phyloP scores from a whole-genome alignment of 1,284 basidiomycete species.

The Apiotrichum laibachii region DNA sequence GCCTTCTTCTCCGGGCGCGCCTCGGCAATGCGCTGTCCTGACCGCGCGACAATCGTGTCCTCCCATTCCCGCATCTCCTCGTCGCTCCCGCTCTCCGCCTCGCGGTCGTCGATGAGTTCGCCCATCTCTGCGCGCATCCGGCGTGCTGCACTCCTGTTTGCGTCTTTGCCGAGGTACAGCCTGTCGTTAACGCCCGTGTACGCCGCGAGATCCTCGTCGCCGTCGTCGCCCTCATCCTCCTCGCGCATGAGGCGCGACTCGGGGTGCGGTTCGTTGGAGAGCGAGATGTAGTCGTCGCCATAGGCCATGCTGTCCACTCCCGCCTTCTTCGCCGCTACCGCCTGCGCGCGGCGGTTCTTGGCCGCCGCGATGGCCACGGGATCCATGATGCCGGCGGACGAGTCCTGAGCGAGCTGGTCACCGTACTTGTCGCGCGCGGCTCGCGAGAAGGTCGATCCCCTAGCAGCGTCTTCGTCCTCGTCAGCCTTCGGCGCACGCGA shows the following conservation, averaged over 20 bases:
- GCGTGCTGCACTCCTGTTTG: slow-evolving; percentile 68
- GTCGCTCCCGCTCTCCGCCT: slow-evolving; percentile 67
- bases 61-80: slow-evolving; percentile 90
- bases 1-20: slow-evolving; percentile 44
- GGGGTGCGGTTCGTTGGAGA: slow-evolving; percentile 69
- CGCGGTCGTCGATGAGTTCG: slow-evolving; percentile 81
- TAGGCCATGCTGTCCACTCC: slow-evolving; percentile 17
- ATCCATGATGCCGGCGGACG: slow-evolving; percentile 64
- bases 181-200: slow-evolving; percentile 84
- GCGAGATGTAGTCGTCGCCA: slow-evolving; percentile 63
- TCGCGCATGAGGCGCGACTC: slow-evolving; percentile 83
- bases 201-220: slow-evolving; percentile 86
- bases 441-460: slow-evolving; percentile 32
- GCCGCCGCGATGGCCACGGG: slow-evolving; percentile 72
- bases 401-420: slow-evolving; percentile 45
- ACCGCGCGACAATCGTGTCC: slow-evolving; percentile 41
- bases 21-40: slow-evolving; percentile 7
- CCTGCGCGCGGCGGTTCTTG: slow-evolving; percentile 70
- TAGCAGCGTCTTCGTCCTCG: slow-evolving; percentile 51
- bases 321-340: slow-evolving; percentile 53
- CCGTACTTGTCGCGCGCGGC: slow-evolving; percentile 47
- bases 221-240: slow-evolving; percentile 89
- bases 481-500: slow-evolving; percentile 55
- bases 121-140: slow-evolving; percentile 72
- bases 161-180: slow-evolving; percentile 81